Evolutionary conservation across 1,284 basidiomycete genomes (phyloP), one percentile per base, ranked within the genome.

Genomic region (Leccinum griseonigrum): DNA sequence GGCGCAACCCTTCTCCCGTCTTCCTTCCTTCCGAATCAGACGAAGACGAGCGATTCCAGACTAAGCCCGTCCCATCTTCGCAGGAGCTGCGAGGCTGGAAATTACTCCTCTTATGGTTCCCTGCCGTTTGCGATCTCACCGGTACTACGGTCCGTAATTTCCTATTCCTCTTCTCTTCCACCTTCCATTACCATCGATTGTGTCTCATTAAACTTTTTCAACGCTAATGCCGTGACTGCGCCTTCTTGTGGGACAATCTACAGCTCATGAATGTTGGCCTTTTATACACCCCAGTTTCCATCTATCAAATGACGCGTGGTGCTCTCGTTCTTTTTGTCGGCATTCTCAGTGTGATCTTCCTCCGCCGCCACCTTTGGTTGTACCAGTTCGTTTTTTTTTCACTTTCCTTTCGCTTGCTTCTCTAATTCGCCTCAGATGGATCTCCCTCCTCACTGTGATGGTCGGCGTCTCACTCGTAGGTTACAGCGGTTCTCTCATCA

Each of bases 271-370:
- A 97, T 71, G 83, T 96, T 68, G 96, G 95, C 61, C 84, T 98
- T 58, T 85, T 98, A 55, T 94, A 97, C 75, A 97, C 94, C 1
- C 96, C 96, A 28, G 97, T 98, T 51, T 97, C 95, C 57, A 95
- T 99, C 70, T 98, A 94, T 81, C 97, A 97, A 79, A 98, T 98
- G 97, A 94, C 92, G 48, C 87, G 97, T 65, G 97, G 97, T 50
- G 94, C 96, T 13, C 87, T 99, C 60, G 97, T 99, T 58, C 85
- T 99, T 58, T 99, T 97, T 80, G 97, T 99, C 65, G 97, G 95
- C 43, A 75, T 95, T 60, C 86, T 98, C 67, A 94, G 91, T 59
- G 95, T 99, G 70, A 76, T 96, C 65, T 99, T 99, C 81, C 86
- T 99, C 61, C 86, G 85, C 60, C 87, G 95, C 66, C 83, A 82